These are phyloP conservation scores for Citrus glauca DNA, from an alignment of 345 rosid genomes.

Conservation along the genomic window DNA sequence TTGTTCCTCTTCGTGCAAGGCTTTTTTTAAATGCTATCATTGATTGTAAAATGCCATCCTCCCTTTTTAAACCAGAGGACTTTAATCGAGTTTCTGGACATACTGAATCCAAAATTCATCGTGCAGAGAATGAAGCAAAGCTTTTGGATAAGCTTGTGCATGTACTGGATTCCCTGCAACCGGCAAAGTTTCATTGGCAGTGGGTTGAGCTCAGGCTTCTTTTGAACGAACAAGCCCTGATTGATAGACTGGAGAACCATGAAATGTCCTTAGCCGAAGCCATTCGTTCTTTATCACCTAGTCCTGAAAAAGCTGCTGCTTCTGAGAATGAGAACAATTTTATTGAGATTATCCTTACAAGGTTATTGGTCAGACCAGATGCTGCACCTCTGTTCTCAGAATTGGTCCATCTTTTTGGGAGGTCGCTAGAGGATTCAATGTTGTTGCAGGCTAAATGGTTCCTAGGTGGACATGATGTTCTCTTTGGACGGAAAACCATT, in stretches of 20 bases:
- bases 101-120: slow-evolving; percentile 46
- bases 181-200: slow-evolving; percentile 99
- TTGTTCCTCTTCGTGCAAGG: slow-evolving; percentile 92
- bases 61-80: slow-evolving; percentile 49
- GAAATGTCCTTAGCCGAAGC: slow-evolving; percentile 74
- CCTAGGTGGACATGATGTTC: slow-evolving; percentile 83
- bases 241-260: slow-evolving; percentile 76
- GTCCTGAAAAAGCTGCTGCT: slow-evolving; percentile 65
- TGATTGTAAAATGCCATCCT: slow-evolving; percentile 68
- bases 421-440: slow-evolving; percentile 95
- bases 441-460: slow-evolving; percentile 92
- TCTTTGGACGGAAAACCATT: slow-evolving; percentile 84
- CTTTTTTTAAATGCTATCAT: slow-evolving; percentile 79
- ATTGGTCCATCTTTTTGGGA: slow-evolving; percentile 90
- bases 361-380: slow-evolving; percentile 95
- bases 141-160: slow-evolving; percentile 79
- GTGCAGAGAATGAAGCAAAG: slow-evolving; percentile 55
- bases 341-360: slow-evolving; percentile 81
- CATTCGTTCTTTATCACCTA: slow-evolving; percentile 65
- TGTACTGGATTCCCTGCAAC: slow-evolving; percentile 78
- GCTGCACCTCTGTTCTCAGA: slow-evolving; percentile 94
- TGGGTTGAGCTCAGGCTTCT: slow-evolving; percentile 98
- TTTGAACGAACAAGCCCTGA: slow-evolving; percentile 86
- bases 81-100: slow-evolving; percentile 42
- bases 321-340: slow-evolving; percentile 91